Base-by-base conservation (phyloP, 2,329 filamentous ascomycete genomes). In the Ustilaginoidea virens region DNA sequence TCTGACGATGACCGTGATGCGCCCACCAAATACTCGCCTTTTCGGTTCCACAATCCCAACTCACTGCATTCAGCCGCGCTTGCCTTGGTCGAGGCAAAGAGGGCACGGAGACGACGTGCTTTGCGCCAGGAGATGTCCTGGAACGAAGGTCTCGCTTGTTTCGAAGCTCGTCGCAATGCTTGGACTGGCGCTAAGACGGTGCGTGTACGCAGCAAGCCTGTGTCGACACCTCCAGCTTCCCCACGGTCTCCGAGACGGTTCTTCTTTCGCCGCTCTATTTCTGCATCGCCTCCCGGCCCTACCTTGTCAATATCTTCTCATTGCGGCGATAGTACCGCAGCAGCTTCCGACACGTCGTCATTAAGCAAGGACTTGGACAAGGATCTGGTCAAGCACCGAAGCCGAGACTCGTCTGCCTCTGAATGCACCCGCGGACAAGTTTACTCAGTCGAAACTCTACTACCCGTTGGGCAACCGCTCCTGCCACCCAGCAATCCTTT, bases 101-200 rank as follows among this genome's bases (percentile, higher is more conserved):
- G 63, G 35, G 60, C 69, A 20, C 66, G 62, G 36, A 61, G 69
- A 23, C 61, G 73, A 31, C 66, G 61, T 40, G 66, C 61, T 27
- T 47, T 70, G 28, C 65, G 69, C 36, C 69, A 73, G 32, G 77
- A 81, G 55, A 67, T 74, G 55, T 50, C 59, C 17, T 92, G 80
- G 75, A 96, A 94, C 43, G 62, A 76, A 21, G 87, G 87, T 0
- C 50, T 94, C 32, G 68, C 74, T n/a, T 79, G 78, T 48, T 96
- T 82, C 53, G 69, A 75, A 34, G 69, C 75, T 17, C 64, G 81
- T 33, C 68, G 86, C 27, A 74, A 93, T 53, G 74, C 73, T 5
- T 96, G 87, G 87, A 87, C 85, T 1, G 77, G 80, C 18, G 86
- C 83, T 18, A 68, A 67, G 37, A 65, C 60, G 8, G 67, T 66